Conservation (phyloP, 2,329 filamentous ascomycete genomes). For the Aureobasidium sp. region DNA sequence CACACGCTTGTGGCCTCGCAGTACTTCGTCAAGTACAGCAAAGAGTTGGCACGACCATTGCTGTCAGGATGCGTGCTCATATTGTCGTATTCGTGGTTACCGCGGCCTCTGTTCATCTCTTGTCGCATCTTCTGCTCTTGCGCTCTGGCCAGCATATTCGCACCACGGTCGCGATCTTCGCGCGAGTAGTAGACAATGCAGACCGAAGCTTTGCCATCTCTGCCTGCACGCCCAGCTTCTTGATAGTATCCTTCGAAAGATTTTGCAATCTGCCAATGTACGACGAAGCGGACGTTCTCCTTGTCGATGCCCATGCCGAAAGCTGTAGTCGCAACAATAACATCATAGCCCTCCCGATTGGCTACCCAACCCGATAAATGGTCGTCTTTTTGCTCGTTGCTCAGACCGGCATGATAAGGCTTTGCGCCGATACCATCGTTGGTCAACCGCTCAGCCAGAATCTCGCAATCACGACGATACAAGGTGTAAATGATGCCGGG, state of each 20-base stretch:
- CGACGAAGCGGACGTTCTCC: conserved; percentile 85
- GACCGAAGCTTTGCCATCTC: conserved; percentile 78
- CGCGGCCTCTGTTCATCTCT: conserved; percentile 23
- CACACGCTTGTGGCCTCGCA: conserved; percentile 71
- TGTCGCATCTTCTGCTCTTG: conserved; percentile 28
- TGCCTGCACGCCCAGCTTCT: conserved; percentile 83
- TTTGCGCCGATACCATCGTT: conserved; percentile 65
- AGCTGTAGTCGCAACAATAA: conserved; percentile 90
- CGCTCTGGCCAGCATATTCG: conserved; percentile 43
- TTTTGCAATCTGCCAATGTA: conserved; percentile 90
- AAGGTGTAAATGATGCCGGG: conserved; percentile 76
- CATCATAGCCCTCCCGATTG: conserved; percentile 54
- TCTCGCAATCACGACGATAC: conserved; percentile 67
- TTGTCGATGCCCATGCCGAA: conserved; percentile 99
- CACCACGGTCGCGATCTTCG: conserved; percentile 73
- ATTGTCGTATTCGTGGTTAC: conserved; percentile 35
- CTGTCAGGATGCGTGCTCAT: conserved; percentile 35
- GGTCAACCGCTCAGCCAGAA: conserved; percentile 58
- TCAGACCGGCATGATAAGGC: conserved; percentile 64
- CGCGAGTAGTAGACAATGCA: conserved; percentile 89
- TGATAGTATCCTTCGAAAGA: conserved; percentile 96
- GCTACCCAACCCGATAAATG: conserved; percentile 65
- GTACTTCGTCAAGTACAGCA: conserved; percentile 61
- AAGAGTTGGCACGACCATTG: conserved; percentile 36
- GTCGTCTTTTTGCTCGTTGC: conserved; percentile 60